Evolutionary conservation across 2,329 filamentous ascomycete genomes (phyloP).

Genomic region (Penicillium sp.): DNA sequence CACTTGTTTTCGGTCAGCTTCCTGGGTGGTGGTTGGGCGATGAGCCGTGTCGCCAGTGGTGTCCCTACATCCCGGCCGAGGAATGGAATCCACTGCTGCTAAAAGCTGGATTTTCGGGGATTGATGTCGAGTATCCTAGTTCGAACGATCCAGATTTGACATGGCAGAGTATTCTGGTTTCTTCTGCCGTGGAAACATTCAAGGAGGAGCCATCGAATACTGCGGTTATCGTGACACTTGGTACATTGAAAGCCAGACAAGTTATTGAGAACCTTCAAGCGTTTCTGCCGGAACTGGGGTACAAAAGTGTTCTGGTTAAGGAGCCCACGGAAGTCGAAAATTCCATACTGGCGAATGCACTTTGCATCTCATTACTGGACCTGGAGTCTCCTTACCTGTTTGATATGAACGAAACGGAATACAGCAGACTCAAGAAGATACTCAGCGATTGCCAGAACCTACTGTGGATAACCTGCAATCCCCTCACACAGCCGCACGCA

Average conservation of each 20-base stretch:
- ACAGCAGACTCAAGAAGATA: slow-evolving; percentile 1
- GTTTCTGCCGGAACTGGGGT: background rate
- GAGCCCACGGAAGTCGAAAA: background rate
- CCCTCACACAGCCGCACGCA: background rate
- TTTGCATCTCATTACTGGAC: slow-evolving; percentile 18
- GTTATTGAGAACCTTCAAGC: background rate
- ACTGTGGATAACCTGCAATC: slow-evolving; percentile 16
- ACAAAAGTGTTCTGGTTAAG: background rate
- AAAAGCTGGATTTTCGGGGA: slow-evolving; percentile 18
- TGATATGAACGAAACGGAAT: slow-evolving; percentile 1
- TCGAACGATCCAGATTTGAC: slow-evolving; percentile 14
- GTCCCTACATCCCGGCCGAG: slow-evolving; percentile 19
- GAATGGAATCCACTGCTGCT: slow-evolving; percentile 17
- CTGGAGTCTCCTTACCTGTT: slow-evolving; percentile 9
- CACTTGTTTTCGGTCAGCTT: slow-evolving; percentile 22
- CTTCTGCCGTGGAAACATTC: slow-evolving; percentile 9
- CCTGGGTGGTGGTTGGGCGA: slow-evolving; percentile 24
- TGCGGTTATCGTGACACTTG: slow-evolving; percentile 10
- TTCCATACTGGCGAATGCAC: background rate
- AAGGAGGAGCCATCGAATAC: background rate
- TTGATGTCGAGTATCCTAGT: slow-evolving; percentile 21
- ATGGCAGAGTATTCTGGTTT: slow-evolving; percentile 23
- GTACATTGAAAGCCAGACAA: background rate
- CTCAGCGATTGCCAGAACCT: slow-evolving; percentile 11
- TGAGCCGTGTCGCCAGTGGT: slow-evolving; percentile 20